A percentile compares a stretch with the other conserved stretches of the same genome.
phyloP scores from a whole-genome alignment of 352 stramenopile species.

The Nothophytophthora sp. region DNA sequence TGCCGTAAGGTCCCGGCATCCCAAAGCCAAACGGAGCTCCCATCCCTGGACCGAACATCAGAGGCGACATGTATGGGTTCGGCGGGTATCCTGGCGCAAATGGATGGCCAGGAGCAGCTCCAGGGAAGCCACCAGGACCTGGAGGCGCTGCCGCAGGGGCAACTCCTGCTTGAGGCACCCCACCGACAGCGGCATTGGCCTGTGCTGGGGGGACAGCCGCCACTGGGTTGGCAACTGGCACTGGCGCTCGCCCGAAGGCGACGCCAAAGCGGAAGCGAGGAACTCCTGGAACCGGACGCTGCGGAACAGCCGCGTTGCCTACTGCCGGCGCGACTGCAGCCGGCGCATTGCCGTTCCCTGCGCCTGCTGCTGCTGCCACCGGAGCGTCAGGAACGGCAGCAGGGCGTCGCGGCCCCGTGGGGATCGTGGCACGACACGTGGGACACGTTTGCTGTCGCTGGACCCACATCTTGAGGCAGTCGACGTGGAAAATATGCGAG shows the following conservation, averaged over 20 bases:
- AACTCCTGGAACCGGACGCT: slow-evolving; percentile 13
- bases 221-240: slow-evolving; percentile 3
- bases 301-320: slow-evolving; percentile 9
- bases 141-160: too few species aligned
- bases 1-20: slow-evolving; percentile 53
- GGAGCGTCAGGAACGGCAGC: slow-evolving; percentile 33
- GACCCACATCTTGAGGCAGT: slow-evolving; percentile 98
- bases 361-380: slow-evolving; percentile 16
- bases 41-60: slow-evolving; percentile 55
- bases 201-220: slow-evolving; percentile 14
- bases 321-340: background rate
- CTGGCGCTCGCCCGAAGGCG: slow-evolving; percentile 22
- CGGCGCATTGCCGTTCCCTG: slow-evolving; percentile 16
- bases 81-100: slow-evolving; percentile 48
- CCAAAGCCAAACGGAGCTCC: slow-evolving; percentile 53
- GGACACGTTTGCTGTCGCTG: slow-evolving; percentile 98
- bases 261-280: slow-evolving; percentile 33
- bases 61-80: slow-evolving; percentile 55
- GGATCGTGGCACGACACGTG: slow-evolving; percentile 96
- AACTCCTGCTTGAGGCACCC: slow-evolving; percentile 1
- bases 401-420: slow-evolving; percentile 53
- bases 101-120: slow-evolving; percentile 26
- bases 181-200: slow-evolving; percentile 12
- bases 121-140: slow-evolving; percentile 8
- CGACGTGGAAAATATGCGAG: slow-evolving; percentile 97